Evolutionary conservation across 106 monocot species (phyloP).

Genomic region (Dioscorea alata): DNA sequence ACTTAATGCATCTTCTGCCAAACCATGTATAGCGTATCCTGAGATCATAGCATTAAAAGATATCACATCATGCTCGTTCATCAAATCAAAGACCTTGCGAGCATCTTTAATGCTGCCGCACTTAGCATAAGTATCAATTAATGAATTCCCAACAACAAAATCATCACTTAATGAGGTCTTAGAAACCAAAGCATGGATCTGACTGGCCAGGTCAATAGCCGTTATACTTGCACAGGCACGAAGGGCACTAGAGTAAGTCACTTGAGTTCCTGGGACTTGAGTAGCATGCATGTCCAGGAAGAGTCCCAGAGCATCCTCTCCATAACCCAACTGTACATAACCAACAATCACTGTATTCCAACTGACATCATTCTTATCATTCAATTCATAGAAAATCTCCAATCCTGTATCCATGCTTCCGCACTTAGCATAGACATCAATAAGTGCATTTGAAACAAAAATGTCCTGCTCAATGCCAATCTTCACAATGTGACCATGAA

Average conservation of each 20-base stretch:
- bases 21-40: slow-evolving; percentile 77
- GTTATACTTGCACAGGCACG: slow-evolving; percentile 78
- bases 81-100: slow-evolving; percentile 48
- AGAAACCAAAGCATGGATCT: slow-evolving; percentile 55
- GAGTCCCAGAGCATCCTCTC: slow-evolving; percentile 52
- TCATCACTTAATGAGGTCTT: slow-evolving; percentile 52
- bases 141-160: slow-evolving; percentile 48
- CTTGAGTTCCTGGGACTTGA: slow-evolving; percentile 41
- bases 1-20: slow-evolving; percentile 33
- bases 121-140: slow-evolving; percentile 84
- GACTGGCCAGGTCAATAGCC: slow-evolving; percentile 40
- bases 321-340: slow-evolving; percentile 48
- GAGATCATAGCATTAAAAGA: slow-evolving; percentile 93
- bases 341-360: slow-evolving; percentile 87
- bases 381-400: slow-evolving; percentile 38
- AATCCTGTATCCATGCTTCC: slow-evolving; percentile 38
- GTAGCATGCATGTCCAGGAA: slow-evolving; percentile 55
- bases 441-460: slow-evolving; percentile 76
- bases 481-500: slow-evolving; percentile 57
- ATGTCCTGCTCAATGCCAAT: slow-evolving; percentile 52
- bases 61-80: slow-evolving; percentile 45
- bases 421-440: slow-evolving; percentile 79
- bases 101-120: slow-evolving; percentile 55
- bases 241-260: slow-evolving; percentile 81
- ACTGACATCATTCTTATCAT: slow-evolving; percentile 59